Percentiles rank a stretch among this genome's conserved stretches.
These are phyloP conservation scores for Phytophthora syringae DNA, from an alignment of 352 stramenopile genomes.

Conservation along the genomic window DNA sequence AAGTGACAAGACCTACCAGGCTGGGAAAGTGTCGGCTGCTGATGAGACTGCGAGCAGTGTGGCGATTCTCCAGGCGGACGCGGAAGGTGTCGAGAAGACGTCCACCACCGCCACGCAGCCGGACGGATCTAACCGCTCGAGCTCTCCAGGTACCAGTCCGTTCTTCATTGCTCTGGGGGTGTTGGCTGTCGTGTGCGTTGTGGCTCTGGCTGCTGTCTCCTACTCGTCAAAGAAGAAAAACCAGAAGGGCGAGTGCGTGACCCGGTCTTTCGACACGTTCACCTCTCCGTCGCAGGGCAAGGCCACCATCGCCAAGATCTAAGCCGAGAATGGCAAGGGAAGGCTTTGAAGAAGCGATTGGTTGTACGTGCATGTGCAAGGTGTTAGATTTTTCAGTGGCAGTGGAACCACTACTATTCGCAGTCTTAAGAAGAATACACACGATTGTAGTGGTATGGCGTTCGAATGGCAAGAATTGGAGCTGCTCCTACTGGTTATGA, in stretches of 20 bases:
- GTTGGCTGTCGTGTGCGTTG: slow-evolving; percentile 19
- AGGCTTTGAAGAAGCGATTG: slow-evolving; percentile 24
- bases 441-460: slow-evolving; percentile 26
- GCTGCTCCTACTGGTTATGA: slow-evolving; percentile 8
- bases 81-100: slow-evolving; percentile 31
- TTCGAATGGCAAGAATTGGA: slow-evolving; percentile 8
- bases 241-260: slow-evolving; percentile 30
- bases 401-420: slow-evolving; percentile 40
- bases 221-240: slow-evolving; percentile 36
- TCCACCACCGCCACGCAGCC: slow-evolving; percentile 7
- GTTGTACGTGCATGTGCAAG: slow-evolving; percentile 32
- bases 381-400: slow-evolving; percentile 37
- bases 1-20: slow-evolving; percentile 25
- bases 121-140: slow-evolving; percentile 8
- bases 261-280: slow-evolving; percentile 36
- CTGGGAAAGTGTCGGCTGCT: slow-evolving; percentile 29
- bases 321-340: slow-evolving; percentile 7
- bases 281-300: slow-evolving; percentile 35
- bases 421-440: slow-evolving; percentile 35
- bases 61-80: slow-evolving; percentile 37
- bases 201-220: slow-evolving; percentile 29
- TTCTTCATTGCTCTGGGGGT: slow-evolving; percentile 33
- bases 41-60: slow-evolving; percentile 29
- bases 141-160: slow-evolving; percentile 16
- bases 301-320: slow-evolving; percentile 44